Evolutionary conservation across 306 rosid species (phyloP), one percentile per base, ranked within the genome.

Genomic region (Fragaria ananassa): DNA sequence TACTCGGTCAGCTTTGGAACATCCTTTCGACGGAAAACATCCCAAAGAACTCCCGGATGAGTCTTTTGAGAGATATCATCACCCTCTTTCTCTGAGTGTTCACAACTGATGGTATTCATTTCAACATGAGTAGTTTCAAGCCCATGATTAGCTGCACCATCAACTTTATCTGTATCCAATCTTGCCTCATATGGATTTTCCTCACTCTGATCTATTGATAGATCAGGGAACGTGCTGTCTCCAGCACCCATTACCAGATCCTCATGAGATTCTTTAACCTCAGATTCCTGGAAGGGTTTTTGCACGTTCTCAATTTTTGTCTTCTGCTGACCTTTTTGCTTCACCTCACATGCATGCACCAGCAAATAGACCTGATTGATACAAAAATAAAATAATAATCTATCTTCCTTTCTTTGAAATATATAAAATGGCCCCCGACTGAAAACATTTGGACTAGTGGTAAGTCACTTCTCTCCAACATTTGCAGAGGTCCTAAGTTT

Each of bases 41-140:
- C 97, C 99, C 99, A 95, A 78, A 89, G 80, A 82, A 87, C 93
- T 84, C 92, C 90, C 35, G 87, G 87, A 76, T 41, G 77, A 65
- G 76, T 74, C 74, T 81, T 89, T 82, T 76, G 79, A 68, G 83
- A 78, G 78, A 39, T 50, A 64, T 86, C 87, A 80, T 77, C 89
- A 77, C 84, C 79, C 58, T 88, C 86, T 76, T 44, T 65, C 17
- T 74, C 79, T 62, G 85, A 83, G 70, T 71, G 76, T 71, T 85
- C 89, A 80, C 68, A 29, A 74, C 76, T 64, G 71, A 72, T 68
- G 57, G 70, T 65, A 80, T 81, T 79, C 79, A 68, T 84, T 68
- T 81, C 85, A 70, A 76, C 67, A 54, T 87, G 72, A 82, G 78
- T 51, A 77, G 57, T 65, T 78, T 86, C 93, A 81, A 76, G 47